phyloP scores from a whole-genome alignment of 2,329 filamentous ascomycete genomes.

The Juglanconis oblonga region DNA sequence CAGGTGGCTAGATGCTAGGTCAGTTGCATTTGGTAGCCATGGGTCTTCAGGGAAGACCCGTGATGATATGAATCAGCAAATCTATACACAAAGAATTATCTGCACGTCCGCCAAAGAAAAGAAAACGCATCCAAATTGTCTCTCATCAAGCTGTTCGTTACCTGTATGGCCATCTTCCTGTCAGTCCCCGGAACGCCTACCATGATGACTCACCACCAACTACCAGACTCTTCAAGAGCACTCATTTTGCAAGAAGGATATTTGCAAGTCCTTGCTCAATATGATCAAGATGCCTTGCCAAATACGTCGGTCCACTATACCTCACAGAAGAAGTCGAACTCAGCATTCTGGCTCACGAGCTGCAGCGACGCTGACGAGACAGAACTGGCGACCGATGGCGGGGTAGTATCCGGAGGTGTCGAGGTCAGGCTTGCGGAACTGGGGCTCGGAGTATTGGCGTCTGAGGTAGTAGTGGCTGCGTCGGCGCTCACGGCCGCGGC shows the following conservation, averaged over 20 bases:
- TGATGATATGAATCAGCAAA: background rate
- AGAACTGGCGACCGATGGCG: conserved; percentile 24
- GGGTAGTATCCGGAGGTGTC: conserved; percentile 3
- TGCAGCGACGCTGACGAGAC: conserved; percentile 29
- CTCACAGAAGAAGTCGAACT: conserved; percentile 45
- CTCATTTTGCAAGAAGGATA: background rate
- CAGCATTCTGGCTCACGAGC: conserved; percentile 37
- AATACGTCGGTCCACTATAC: background rate
- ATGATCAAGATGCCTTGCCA: background rate
- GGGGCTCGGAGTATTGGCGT: background rate
- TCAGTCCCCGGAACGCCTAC: background rate
- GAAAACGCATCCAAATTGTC: background rate
- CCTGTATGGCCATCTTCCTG: too few species aligned
- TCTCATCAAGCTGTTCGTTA: too few species aligned
- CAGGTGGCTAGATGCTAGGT: too few species aligned
- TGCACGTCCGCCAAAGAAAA: background rate
- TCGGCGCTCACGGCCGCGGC: background rate
- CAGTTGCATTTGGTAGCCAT: too few species aligned
- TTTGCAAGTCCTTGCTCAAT: background rate
- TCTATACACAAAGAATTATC: background rate
- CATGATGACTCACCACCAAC: background rate
- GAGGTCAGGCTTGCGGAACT: conserved; percentile 11
- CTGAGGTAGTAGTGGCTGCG: conserved; percentile 7
- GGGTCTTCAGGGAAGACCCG: too few species aligned
- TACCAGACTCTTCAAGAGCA: background rate